Conservation (phyloP, 2,329 filamentous ascomycete genomes). For the Hymenoscyphus scutula region DNA sequence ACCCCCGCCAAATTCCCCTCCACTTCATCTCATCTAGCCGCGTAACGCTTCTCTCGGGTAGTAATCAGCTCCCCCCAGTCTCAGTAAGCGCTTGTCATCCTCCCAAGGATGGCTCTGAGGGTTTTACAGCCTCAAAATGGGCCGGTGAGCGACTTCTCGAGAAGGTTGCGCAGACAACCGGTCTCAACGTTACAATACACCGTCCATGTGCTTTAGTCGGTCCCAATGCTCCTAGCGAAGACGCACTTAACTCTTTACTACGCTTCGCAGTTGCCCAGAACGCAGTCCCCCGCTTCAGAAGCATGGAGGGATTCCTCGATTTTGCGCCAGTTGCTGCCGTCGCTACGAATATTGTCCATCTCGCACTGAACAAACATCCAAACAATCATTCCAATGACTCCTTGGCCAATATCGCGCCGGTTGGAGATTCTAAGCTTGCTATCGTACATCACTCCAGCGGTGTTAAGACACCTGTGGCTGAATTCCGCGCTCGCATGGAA, state of each 20-base stretch:
- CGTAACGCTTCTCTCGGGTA: background rate
- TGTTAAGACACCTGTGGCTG: background rate
- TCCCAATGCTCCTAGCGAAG: background rate
- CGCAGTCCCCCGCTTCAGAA: background rate
- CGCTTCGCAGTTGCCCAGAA: background rate
- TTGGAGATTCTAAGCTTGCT: background rate
- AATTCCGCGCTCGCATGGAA: background rate
- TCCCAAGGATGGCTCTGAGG: background rate
- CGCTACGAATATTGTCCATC: constrained; percentile 20
- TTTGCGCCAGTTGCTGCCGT: constrained; percentile 29
- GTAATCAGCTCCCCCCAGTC: background rate
- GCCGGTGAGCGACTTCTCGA: background rate
- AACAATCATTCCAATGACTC: too few relatives aligned
- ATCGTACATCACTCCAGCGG: background rate
- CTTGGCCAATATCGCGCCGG: background rate
- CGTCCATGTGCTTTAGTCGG: background rate
- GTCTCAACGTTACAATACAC: background rate
- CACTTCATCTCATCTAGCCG: constrained; percentile 39
- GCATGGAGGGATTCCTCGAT: background rate
- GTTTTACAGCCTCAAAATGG: background rate
- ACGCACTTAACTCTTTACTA: background rate
- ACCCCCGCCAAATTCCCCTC: constrained; percentile 33
- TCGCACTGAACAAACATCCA: background rate
- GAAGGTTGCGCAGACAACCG: background rate
- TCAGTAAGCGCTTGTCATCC: background rate